Conservation (phyloP, 2,329 filamentous ascomycete genomes). For the Grosmannia serpens region DNA sequence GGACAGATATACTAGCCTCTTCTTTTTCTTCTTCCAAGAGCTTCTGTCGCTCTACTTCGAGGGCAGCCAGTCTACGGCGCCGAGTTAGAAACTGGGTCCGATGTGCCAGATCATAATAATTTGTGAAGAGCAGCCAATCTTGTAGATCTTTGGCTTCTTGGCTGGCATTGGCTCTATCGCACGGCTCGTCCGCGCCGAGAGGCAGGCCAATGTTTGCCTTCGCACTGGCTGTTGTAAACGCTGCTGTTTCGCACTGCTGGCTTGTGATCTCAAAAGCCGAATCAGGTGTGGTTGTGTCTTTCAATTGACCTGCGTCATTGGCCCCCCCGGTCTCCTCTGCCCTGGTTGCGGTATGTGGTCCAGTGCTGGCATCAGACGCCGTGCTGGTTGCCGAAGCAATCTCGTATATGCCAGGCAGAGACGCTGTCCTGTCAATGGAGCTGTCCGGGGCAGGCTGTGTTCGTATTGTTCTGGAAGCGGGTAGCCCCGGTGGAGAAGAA, state of each 20-base stretch:
- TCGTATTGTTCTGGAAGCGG: not conserved
- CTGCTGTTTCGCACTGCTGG: not conserved
- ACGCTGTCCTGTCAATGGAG: not conserved
- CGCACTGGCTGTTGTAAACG: not conserved
- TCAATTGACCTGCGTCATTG: not conserved
- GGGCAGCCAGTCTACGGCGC: conserved; percentile 2
- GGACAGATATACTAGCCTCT: not conserved
- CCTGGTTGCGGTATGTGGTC: not conserved
- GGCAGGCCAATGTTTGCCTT: not conserved
- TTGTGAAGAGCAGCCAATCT: conserved; percentile 10
- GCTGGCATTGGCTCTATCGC: not conserved
- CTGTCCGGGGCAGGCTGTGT: not conserved
- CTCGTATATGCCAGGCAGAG: not conserved
- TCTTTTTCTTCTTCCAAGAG: not conserved
- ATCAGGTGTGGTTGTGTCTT: not conserved
- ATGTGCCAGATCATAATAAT: conserved; percentile 3
- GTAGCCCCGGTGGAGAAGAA: not conserved
- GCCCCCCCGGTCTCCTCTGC: not conserved
- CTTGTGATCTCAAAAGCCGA: not conserved
- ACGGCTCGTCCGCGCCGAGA: not conserved
- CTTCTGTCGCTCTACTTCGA: conserved; percentile 1
- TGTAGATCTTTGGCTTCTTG: conserved; percentile 2
- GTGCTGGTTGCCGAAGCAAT: not conserved
- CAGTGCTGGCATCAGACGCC: not conserved
- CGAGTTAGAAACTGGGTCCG: conserved; percentile 2